A percentile compares a stretch with the other conserved stretches of the same genome.
phyloP scores from a whole-genome alignment of 306 rosid genomes.

The Phaseolus lunatus region DNA sequence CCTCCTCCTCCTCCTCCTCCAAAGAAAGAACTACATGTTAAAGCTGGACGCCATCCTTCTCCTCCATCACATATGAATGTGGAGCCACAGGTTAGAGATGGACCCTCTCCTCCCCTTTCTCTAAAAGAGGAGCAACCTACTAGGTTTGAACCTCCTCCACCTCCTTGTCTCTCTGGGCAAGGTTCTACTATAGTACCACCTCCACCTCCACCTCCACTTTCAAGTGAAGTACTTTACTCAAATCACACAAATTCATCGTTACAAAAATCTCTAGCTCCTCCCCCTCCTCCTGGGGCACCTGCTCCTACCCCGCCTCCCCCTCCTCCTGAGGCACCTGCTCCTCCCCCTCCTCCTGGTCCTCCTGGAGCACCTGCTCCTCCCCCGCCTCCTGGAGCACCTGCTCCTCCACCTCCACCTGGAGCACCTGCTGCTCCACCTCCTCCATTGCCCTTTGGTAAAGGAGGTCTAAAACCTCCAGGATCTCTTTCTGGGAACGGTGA shows the following conservation, averaged over 20 bases:
- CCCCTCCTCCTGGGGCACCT: conserved; percentile 23
- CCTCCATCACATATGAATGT: conserved; percentile 40
- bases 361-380: conserved; percentile 53
- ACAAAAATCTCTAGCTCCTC: conserved; percentile 39
- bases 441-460: conserved; percentile 57
- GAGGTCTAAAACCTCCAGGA: conserved; percentile 48
- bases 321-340: conserved; percentile 58
- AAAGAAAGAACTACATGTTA: conserved; percentile 34
- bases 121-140: conserved; percentile 32
- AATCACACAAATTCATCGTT: conserved; percentile 39
- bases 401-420: conserved; percentile 81
- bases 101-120: conserved; percentile 42
- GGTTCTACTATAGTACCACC: conserved; percentile 43
- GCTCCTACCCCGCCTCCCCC: conserved; percentile 73
- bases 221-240: conserved; percentile 21
- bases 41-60: conserved; percentile 22
- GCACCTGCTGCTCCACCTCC: conserved; percentile 72
- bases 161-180: conserved; percentile 50
- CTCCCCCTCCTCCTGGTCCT: conserved; percentile 46
- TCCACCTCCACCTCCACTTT: conserved; percentile 46
- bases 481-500: conserved; percentile 38
- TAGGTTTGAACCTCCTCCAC: conserved; percentile 48
- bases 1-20: conserved; percentile 48
- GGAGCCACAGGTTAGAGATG: conserved; percentile 13
- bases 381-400: conserved; percentile 67